A percentile compares a stretch with the other conserved stretches of the same genome.
Conservation (phyloP, 345 rosid species). For the Pistacia vera region DNA sequence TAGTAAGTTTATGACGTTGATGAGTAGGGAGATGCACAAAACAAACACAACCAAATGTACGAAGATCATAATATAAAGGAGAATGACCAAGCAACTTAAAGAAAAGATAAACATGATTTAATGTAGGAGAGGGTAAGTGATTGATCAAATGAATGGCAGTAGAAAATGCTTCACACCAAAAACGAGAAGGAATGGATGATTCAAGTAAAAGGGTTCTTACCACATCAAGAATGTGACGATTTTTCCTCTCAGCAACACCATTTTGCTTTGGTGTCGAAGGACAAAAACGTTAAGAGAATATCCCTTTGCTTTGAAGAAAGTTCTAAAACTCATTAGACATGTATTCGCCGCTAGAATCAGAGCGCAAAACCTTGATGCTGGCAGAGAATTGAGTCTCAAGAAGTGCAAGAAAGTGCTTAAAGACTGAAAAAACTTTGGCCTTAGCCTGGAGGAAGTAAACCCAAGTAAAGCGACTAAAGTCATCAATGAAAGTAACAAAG, state of each 20-base stretch:
- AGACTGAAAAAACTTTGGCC: background rate
- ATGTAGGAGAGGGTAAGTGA: too few relatives aligned
- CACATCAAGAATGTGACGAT: too few relatives aligned
- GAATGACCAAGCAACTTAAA: too few relatives aligned
- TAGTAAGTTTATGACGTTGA: too few relatives aligned
- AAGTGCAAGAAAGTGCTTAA: background rate
- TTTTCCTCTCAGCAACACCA: background rate
- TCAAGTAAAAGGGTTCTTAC: too few relatives aligned
- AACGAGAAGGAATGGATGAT: too few relatives aligned
- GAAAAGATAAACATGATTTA: too few relatives aligned
- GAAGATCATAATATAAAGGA: too few relatives aligned
- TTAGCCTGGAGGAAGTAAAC: slow-evolving; percentile 5
- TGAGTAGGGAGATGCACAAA: too few relatives aligned
- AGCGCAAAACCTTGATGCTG: background rate
- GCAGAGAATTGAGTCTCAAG: slow-evolving; percentile 8
- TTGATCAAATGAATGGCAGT: too few relatives aligned
- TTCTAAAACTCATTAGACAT: background rate
- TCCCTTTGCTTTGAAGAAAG: background rate
- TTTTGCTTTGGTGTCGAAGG: slow-evolving; percentile 14
- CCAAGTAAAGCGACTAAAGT: background rate
- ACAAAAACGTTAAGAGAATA: slow-evolving; percentile 4
- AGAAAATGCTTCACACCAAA: too few relatives aligned
- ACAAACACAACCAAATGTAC: too few relatives aligned
- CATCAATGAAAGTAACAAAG: slow-evolving; percentile 18
- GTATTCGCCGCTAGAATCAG: slow-evolving; percentile 7